phyloP scores from a whole-genome alignment of 306 rosid genomes.

The Abrus precatorius region DNA sequence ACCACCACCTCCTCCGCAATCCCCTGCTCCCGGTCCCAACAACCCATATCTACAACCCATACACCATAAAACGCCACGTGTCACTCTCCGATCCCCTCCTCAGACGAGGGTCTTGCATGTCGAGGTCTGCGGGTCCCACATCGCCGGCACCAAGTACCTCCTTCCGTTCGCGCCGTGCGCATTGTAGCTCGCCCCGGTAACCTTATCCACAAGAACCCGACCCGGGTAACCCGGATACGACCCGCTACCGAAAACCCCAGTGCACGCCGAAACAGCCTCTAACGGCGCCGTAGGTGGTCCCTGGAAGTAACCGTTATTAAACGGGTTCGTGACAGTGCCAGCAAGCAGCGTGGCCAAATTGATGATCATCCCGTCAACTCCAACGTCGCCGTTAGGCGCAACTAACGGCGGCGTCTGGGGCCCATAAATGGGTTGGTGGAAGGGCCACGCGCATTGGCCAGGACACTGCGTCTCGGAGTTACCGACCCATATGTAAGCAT shows the following conservation, averaged over 20 bases:
- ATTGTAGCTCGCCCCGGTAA: slow-evolving; percentile 78
- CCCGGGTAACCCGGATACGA: slow-evolving; percentile 93
- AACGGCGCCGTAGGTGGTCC: slow-evolving; percentile 84
- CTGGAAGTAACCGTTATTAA: slow-evolving; percentile 81
- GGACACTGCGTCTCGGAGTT: slow-evolving; percentile 90
- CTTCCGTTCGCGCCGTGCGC: slow-evolving; percentile 78
- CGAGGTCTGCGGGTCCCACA: slow-evolving; percentile 91
- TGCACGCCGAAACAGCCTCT: slow-evolving; percentile 89
- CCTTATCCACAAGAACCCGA: slow-evolving; percentile 61
- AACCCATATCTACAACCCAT: slow-evolving; percentile 48
- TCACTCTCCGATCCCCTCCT: background rate
- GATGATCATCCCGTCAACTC: slow-evolving; percentile 87
- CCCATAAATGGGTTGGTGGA: slow-evolving; percentile 92
- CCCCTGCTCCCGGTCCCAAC: slow-evolving; percentile 26
- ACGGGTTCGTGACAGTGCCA: slow-evolving; percentile 93
- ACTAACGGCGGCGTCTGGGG: slow-evolving; percentile 86
- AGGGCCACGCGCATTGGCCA: slow-evolving; percentile 96
- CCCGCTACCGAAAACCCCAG: slow-evolving; percentile 80
- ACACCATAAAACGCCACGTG: slow-evolving; percentile 42
- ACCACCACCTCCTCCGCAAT: background rate
- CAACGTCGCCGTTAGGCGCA: slow-evolving; percentile 94
- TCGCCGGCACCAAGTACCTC: slow-evolving; percentile 79
- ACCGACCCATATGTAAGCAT: slow-evolving; percentile 87
- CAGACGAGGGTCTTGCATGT: slow-evolving; percentile 77
- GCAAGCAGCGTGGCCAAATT: slow-evolving; percentile 90